These are phyloP conservation scores for Nyssa sinensis DNA, from an alignment of 148 eudicot genomes.

Conservation along the genomic window DNA sequence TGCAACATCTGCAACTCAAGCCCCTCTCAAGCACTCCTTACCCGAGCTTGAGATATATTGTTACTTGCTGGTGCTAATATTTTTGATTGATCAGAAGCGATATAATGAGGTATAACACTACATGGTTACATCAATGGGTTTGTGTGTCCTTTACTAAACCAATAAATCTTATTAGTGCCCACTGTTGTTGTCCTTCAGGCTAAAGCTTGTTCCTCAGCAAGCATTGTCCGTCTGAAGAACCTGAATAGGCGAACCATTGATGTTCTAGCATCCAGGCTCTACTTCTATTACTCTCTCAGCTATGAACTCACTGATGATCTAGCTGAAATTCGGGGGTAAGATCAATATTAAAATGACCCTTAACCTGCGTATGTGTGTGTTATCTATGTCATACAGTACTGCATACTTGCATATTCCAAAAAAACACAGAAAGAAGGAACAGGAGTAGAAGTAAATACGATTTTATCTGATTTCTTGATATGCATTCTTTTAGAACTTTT, in stretches of 20 bases:
- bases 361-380: background rate
- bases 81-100: conserved; percentile 74
- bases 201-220: conserved; percentile 82
- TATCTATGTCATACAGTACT: background rate
- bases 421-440: background rate
- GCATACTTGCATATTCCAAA: too few relatives aligned
- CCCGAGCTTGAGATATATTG: conserved; percentile 90
- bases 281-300: conserved; percentile 79
- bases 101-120: conserved; percentile 54
- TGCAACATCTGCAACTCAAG: conserved; percentile 64
- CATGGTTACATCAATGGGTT: background rate
- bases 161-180: conserved; percentile 7
- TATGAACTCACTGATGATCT: conserved; percentile 85
- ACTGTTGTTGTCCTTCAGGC: conserved; percentile 47
- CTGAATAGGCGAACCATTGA: conserved; percentile 78
- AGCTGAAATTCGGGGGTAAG: conserved; percentile 87
- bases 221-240: conserved; percentile 81
- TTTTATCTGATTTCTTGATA: background rate
- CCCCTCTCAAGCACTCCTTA: conserved; percentile 59
- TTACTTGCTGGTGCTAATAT: conserved; percentile 74
- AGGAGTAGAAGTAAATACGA: background rate
- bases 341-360: background rate
- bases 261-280: conserved; percentile 81
- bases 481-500: background rate
- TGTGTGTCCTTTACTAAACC: background rate